A percentile compares a stretch with the other conserved stretches of the same genome.
phyloP scores from a whole-genome alignment of 257 asterid species.

The Rauvolfia tetraphylla region DNA sequence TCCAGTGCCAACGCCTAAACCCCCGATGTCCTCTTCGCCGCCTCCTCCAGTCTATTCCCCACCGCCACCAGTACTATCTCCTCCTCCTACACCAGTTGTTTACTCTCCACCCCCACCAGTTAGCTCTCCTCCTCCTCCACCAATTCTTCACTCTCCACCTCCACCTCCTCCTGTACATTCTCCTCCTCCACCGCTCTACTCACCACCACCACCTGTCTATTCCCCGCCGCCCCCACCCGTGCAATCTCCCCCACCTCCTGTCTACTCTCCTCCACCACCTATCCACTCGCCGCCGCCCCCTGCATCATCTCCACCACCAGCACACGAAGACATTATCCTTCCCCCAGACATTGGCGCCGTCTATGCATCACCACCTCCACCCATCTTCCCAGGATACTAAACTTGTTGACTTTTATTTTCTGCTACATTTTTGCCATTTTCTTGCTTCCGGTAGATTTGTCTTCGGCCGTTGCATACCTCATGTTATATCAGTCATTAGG shows the following conservation, averaged over 20 bases:
- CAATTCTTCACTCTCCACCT: background rate
- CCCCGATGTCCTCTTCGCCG: background rate
- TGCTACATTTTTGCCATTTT: background rate
- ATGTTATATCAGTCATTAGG: constrained; percentile 5
- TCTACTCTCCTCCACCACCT: constrained; percentile 1
- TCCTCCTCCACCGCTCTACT: background rate
- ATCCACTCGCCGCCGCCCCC: background rate
- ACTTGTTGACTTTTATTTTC: background rate
- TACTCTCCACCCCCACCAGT: background rate
- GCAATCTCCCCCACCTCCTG: background rate
- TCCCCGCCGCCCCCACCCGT: constrained; percentile 5
- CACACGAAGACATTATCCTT: constrained; percentile 6
- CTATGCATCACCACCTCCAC: constrained; percentile 38
- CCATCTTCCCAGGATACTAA: constrained; percentile 30
- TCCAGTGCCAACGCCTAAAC: background rate
- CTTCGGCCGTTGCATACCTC: background rate
- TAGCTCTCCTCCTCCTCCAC: background rate
- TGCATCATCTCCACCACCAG: constrained; percentile 3
- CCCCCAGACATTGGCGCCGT: constrained; percentile 26
- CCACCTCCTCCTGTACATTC: constrained; percentile 1
- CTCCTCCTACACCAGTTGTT: constrained; percentile 11
- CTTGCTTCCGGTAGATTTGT: background rate
- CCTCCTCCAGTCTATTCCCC: background rate
- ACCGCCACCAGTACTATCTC: background rate
- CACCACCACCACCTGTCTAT: background rate